Percentiles rank a stretch among this genome's conserved stretches.
phyloP scores from a whole-genome alignment of 2,329 filamentous ascomycete species.

The Hypoxylon sp. region DNA sequence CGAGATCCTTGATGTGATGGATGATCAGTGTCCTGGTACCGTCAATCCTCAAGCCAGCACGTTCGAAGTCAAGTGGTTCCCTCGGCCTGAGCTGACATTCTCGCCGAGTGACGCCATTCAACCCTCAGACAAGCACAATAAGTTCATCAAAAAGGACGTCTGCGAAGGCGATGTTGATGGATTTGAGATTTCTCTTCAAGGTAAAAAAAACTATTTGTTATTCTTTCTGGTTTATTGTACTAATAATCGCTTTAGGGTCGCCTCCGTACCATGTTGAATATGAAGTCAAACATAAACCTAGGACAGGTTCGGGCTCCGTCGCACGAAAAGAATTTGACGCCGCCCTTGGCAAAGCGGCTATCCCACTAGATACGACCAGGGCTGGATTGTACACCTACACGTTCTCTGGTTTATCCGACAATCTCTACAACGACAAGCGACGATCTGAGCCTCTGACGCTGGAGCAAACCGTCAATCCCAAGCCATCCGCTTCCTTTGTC shows the following conservation, averaged over 20 bases:
- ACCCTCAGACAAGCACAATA: constrained; percentile 61
- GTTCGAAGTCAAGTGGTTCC: constrained; percentile 89
- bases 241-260: constrained; percentile 68
- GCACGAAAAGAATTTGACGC: constrained; percentile 82
- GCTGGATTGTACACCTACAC: constrained; percentile 89
- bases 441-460: constrained; percentile 78
- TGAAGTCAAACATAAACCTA: constrained; percentile 80
- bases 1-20: constrained; percentile 82
- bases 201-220: constrained; percentile 64
- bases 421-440: constrained; percentile 82
- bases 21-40: constrained; percentile 85
- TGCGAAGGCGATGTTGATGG: constrained; percentile 96
- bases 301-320: constrained; percentile 74
- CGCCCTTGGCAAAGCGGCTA: constrained; percentile 80
- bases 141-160: constrained; percentile 82
- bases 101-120: constrained; percentile 75
- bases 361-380: constrained; percentile 88
- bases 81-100: constrained; percentile 80
- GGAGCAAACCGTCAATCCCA: constrained; percentile 86
- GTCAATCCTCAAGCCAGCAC: constrained; percentile 80
- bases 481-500: constrained; percentile 84
- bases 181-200: constrained; percentile 84
- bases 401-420: constrained; percentile 86
- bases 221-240: constrained; percentile 36
- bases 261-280: constrained; percentile 89